Evolutionary conservation across 768 basidiomycete genomes (phyloP).

Genomic region (Boletus coccyginus): DNA sequence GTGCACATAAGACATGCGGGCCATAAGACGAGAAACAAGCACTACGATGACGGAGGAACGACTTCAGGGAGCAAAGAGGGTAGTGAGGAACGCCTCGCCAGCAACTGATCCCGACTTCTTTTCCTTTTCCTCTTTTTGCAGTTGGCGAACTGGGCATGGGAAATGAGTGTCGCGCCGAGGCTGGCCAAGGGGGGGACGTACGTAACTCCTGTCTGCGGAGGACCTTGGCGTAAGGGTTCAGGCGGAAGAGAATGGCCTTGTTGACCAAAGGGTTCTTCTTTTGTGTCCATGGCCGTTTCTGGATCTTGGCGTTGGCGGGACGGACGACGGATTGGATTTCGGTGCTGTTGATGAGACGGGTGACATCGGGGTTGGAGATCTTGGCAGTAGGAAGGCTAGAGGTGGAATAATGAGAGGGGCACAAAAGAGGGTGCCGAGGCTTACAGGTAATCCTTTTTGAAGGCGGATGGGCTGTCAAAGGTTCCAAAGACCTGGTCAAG

Average conservation of each 20-base stretch:
- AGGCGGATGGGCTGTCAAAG: conserved; percentile 77
- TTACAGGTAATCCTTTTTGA: conserved; percentile 89
- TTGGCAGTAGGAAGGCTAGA: conserved; percentile 88
- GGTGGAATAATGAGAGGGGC: background rate
- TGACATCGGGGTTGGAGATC: conserved; percentile 95
- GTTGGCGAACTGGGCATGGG: conserved; percentile 62
- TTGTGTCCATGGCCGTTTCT: conserved; percentile 96
- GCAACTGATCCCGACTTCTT: conserved; percentile 70
- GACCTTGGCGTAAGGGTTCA: conserved; percentile 98
- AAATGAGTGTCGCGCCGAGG: conserved; percentile 3
- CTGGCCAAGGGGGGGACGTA: conserved; percentile 42
- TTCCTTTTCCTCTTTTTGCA: conserved; percentile 49
- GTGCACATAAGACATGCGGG: conserved; percentile 12
- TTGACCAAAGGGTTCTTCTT: conserved; percentile 98
- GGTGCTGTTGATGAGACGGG: conserved; percentile 95
- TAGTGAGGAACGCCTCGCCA: conserved; percentile 80
- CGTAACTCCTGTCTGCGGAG: conserved; percentile 85
- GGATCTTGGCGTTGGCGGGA: conserved; percentile 76
- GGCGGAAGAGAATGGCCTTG: conserved; percentile 91
- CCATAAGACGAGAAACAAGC: conserved; percentile 4
- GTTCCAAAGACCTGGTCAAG: conserved; percentile 97
- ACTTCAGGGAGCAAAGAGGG: conserved; percentile 79
- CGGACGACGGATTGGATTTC: conserved; percentile 98
- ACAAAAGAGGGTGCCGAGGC: conserved; percentile 22
- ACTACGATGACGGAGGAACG: background rate